A percentile compares a stretch with the other conserved stretches of the same genome.
phyloP scores from a whole-genome alignment of 331 rosid species.

The Cydonia oblonga region DNA sequence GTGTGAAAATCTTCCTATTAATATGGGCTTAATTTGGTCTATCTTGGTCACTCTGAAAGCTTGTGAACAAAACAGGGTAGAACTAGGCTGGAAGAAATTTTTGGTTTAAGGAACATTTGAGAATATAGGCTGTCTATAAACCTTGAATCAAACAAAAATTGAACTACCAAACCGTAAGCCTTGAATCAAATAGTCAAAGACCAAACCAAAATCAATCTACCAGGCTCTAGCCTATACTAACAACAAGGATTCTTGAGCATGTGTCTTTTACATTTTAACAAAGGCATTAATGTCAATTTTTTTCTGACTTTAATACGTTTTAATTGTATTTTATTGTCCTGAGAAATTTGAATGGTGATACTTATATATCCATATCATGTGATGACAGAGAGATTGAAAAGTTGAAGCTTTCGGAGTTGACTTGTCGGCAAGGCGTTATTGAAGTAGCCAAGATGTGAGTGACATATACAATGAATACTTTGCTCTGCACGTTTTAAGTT shows the following conservation, averaged over 20 bases:
- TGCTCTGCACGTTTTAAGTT: neutral
- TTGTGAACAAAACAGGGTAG: neutral
- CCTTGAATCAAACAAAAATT: neutral
- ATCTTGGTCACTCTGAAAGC: neutral
- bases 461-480: neutral
- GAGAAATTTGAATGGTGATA: neutral
- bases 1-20: neutral
- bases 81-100: neutral
- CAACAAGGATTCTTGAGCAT: neutral
- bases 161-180: neutral
- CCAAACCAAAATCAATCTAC: neutral
- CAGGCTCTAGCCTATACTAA: neutral
- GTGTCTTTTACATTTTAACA: neutral
- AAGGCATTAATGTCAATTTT: neutral
- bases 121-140: neutral
- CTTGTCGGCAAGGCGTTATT: conserved; percentile 86
- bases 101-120: neutral
- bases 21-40: neutral
- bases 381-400: conserved; percentile 83
- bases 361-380: conserved; percentile 3
- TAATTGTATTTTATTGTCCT: neutral
- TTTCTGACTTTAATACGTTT: neutral
- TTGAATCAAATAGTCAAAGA: neutral
- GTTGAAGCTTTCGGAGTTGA: conserved; percentile 78
- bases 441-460: conserved; percentile 99